Base-by-base conservation (phyloP, 495 filamentous ascomycete genomes). In the Aspergillus leporis region DNA sequence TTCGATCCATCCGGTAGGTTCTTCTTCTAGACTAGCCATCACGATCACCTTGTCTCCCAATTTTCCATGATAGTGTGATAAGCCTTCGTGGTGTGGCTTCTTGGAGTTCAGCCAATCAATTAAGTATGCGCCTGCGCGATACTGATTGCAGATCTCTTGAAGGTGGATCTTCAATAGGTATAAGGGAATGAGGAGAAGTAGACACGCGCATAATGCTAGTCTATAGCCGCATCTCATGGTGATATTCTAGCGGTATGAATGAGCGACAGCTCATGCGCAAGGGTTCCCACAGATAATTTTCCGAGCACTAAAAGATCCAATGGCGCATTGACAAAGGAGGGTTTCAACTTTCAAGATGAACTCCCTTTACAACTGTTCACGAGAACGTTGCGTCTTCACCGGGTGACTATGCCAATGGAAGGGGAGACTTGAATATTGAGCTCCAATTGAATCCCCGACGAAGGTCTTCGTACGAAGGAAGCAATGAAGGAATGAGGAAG, bases 1-100 rank as follows among this genome's bases (percentile, higher is more conserved):
- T 23, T 78, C 65, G 7, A 87, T 82, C 89, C 89, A 91, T 1
- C 74, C 66, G 16, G 82, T 81, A 61, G 84, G 69, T 54, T 89
- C 86, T 16, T 78, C 70, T 51, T 76, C 77, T 25, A 83, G 67
- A 32, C 76, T 80, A 3, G 87, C 83, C 61, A 90, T 77, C 5
- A 91, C 83, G 49, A 91, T 74, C 14, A 76, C 72, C 47, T 77
- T 79, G 51, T 80, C 72, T 5, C 67, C 66, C 6, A 62, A 56
- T 0, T 32, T 51, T 43, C 34, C 66, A 40, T 67, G 43, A 36
- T 61, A 38, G 12, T 54, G 8, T 0, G 16, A 12, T 7, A 63
- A 52, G 22, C 38, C 58, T 43, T 60, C 61, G 25, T 56, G 28
- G 8, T 36, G 32, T 9, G 59, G 30, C 7, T 52, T 55, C 23